A percentile compares a stretch with the other conserved stretches of the same genome.
These are phyloP conservation scores for Fusarium chuoi DNA, from an alignment of 2,329 filamentous ascomycete genomes.

Conservation along the genomic window DNA sequence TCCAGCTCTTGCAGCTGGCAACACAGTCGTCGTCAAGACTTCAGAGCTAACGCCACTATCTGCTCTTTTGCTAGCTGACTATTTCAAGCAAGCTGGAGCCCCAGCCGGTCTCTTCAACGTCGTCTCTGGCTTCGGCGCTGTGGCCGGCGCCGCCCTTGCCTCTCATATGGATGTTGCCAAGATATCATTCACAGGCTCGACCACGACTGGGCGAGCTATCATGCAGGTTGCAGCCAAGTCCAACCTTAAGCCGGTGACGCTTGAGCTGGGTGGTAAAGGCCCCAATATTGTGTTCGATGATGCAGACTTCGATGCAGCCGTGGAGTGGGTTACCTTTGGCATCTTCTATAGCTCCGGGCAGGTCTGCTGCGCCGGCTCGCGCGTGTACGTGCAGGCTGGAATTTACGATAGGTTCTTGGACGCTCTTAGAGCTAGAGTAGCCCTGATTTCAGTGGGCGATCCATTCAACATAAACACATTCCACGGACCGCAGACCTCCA, in stretches of 20 bases:
- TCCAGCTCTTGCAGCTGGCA: background rate
- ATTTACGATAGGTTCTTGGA: background rate
- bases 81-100: background rate
- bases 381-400: background rate
- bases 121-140: background rate
- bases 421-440: background rate
- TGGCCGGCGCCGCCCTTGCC: fast-evolving
- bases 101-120: background rate
- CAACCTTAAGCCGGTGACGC: background rate
- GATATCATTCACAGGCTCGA: background rate
- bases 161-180: background rate
- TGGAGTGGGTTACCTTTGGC: background rate
- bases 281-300: background rate
- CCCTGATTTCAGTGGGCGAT: background rate
- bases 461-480: background rate
- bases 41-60: background rate
- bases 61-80: background rate
- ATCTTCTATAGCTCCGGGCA: background rate
- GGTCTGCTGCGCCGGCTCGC: background rate
- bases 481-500: background rate
- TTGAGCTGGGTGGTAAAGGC: background rate
- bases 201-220: background rate
- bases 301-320: background rate
- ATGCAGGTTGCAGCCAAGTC: background rate
- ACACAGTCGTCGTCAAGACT: background rate